phyloP scores from a whole-genome alignment of 345 rosid species.

The Hypericum perforatum region DNA sequence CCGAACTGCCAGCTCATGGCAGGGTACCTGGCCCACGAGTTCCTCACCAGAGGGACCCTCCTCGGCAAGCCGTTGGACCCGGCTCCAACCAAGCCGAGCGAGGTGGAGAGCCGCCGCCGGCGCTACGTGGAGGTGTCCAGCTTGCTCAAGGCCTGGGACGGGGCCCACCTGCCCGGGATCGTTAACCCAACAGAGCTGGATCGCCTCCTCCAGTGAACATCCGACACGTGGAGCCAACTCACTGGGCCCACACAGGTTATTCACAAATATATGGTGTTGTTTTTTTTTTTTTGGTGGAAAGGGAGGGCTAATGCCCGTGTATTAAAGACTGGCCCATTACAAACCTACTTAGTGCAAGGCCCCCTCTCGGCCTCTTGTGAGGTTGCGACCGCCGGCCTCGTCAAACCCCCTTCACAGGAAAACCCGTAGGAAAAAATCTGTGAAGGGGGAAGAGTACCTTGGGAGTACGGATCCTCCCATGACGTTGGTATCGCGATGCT shows the following conservation, averaged over 20 bases:
- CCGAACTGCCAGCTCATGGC: constrained; percentile 54
- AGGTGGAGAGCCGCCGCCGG: constrained; percentile 21
- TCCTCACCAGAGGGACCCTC: constrained; percentile 59
- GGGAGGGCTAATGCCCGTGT: too few species aligned
- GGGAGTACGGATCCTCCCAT: too few species aligned
- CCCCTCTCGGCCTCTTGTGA: too few species aligned
- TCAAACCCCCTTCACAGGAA: too few species aligned
- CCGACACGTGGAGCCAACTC: constrained; percentile 25
- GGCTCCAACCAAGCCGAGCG: constrained; percentile 25
- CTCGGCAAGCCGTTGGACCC: constrained; percentile 53
- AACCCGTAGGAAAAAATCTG: too few species aligned
- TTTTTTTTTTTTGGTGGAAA: too few species aligned
- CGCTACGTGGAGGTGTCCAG: constrained; percentile 60
- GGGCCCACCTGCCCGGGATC: constrained; percentile 60
- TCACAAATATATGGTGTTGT: too few species aligned
- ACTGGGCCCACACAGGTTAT: constrained; percentile 20
- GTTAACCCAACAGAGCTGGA: constrained; percentile 81
- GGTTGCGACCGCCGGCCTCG: too few species aligned
- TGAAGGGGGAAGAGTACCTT: too few species aligned
- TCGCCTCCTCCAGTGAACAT: constrained; percentile 41
- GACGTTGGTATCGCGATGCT: too few species aligned
- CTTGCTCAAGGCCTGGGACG: constrained; percentile 41
- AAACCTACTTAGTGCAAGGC: too few species aligned
- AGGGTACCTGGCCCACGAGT: constrained; percentile 80
- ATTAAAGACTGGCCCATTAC: too few species aligned